Evolutionary conservation across 73 alveolate species (phyloP).

Genomic region (Symbiodinium natans): DNA sequence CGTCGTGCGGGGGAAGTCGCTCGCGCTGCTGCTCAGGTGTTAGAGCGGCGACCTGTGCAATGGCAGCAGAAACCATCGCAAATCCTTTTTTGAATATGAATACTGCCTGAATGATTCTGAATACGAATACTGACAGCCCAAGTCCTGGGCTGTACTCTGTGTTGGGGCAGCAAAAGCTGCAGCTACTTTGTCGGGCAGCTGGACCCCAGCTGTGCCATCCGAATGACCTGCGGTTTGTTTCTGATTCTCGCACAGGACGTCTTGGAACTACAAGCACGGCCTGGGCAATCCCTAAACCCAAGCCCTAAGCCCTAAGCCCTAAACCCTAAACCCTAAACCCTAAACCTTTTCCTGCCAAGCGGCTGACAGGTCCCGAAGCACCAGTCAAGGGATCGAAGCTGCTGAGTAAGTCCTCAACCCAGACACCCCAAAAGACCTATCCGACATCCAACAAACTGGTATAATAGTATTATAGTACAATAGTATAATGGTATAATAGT

Average conservation of each 20-base stretch:
- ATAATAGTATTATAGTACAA: no score
- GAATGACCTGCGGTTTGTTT: background rate
- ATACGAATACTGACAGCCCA: background rate
- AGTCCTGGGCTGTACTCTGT: background rate
- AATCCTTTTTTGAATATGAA: no score
- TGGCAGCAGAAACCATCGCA: background rate
- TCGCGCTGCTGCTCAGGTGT: slow-evolving; percentile 71
- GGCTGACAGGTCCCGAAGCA: background rate
- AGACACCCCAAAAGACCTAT: no score
- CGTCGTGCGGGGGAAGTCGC: no score
- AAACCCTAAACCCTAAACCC: background rate
- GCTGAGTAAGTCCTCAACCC: slow-evolving; percentile 32
- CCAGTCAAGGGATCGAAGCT: slow-evolving; percentile 69
- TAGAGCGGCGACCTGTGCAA: background rate
- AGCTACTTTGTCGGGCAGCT: background rate
- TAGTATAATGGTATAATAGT: no score
- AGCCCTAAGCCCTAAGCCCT: no score
- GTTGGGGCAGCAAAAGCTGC: slow-evolving; percentile 15
- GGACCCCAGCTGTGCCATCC: background rate
- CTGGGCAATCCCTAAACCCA: no score
- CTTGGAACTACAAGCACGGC: no score
- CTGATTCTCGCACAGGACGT: no score
- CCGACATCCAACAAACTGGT: no score
- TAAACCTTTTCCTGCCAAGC: background rate
- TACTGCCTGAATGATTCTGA: no score